Conservation (phyloP, 176 grass and related monocot genomes). For the Oryza australiensis region DNA sequence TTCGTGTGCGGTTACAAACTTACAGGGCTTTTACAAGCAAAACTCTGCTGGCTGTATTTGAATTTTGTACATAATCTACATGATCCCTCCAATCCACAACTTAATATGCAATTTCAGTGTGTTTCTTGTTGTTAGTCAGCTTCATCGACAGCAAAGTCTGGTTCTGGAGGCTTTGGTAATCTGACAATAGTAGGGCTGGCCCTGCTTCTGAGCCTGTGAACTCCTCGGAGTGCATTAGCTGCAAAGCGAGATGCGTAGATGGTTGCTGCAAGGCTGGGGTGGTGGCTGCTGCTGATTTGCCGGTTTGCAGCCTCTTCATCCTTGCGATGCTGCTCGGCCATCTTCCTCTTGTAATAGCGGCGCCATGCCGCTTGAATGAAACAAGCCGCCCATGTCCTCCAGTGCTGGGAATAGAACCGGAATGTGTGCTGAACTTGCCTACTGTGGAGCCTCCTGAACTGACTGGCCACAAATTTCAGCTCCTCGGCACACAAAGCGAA, state of each 20-base stretch:
- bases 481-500: slow-evolving; percentile 75
- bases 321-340: slow-evolving; percentile 50
- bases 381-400: slow-evolving; percentile 87
- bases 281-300: slow-evolving; percentile 38
- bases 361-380: slow-evolving; percentile 92
- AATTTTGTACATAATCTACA: slow-evolving; percentile 58
- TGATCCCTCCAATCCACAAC: slow-evolving; percentile 22
- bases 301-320: slow-evolving; percentile 53
- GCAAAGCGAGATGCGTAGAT: slow-evolving; percentile 88
- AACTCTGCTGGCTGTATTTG: slow-evolving; percentile 11
- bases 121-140: slow-evolving; percentile 38
- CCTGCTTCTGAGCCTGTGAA: slow-evolving; percentile 71
- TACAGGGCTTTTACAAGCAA: slow-evolving; percentile 31
- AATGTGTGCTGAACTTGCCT: slow-evolving; percentile 93
- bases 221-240: slow-evolving; percentile 71
- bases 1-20: background rate
- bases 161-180: slow-evolving; percentile 84
- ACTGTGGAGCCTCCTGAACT: slow-evolving; percentile 93
- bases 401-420: slow-evolving; percentile 80
- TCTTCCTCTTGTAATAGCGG: slow-evolving; percentile 72
- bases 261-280: slow-evolving; percentile 72
- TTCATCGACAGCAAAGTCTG: slow-evolving; percentile 61
- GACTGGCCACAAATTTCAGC: slow-evolving; percentile 85
- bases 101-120: background rate
- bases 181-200: slow-evolving; percentile 49